phyloP scores from a whole-genome alignment of 1,284 basidiomycete species.

The Amylostereum areolatum region DNA sequence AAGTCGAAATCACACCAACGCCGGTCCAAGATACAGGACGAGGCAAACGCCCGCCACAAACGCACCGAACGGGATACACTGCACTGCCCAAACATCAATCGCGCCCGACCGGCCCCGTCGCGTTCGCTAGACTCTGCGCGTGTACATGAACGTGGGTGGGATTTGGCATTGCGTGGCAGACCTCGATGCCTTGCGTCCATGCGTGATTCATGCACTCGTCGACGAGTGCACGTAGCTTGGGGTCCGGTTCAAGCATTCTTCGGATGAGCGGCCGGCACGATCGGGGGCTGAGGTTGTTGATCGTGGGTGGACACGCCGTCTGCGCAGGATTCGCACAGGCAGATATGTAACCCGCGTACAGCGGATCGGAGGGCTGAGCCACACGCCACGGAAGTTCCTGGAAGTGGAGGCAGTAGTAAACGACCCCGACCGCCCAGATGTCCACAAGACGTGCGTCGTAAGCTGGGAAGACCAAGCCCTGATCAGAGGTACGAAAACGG shows the following conservation, averaged over 20 bases:
- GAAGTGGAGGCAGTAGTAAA: slow-evolving; percentile 98
- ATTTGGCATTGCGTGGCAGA: slow-evolving; percentile 56
- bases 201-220: slow-evolving; percentile 82
- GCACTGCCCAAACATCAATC: neutral
- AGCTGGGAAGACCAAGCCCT: slow-evolving; percentile 43
- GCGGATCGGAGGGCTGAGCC: slow-evolving; percentile 78
- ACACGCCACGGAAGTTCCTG: slow-evolving; percentile 97
- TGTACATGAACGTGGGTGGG: slow-evolving; percentile 66
- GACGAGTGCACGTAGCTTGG: slow-evolving; percentile 72
- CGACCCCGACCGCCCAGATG: slow-evolving; percentile 95
- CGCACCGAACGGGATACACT: too few species aligned
- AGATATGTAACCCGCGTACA: slow-evolving; percentile 80
- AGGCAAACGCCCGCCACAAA: too few species aligned
- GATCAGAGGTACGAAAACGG: slow-evolving; percentile 18
- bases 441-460: slow-evolving; percentile 97
- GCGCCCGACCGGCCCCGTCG: slow-evolving; percentile 13
- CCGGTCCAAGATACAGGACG: too few species aligned
- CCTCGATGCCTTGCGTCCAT: slow-evolving; percentile 79
- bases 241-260: slow-evolving; percentile 95
- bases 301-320: slow-evolving; percentile 60
- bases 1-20: too few species aligned
- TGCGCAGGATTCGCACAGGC: slow-evolving; percentile 44
- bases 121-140: slow-evolving; percentile 45
- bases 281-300: slow-evolving; percentile 86
- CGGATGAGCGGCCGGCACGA: slow-evolving; percentile 83